Base-by-base conservation (phyloP, 768 basidiomycete genomes). In the Leccinellum albellum region DNA sequence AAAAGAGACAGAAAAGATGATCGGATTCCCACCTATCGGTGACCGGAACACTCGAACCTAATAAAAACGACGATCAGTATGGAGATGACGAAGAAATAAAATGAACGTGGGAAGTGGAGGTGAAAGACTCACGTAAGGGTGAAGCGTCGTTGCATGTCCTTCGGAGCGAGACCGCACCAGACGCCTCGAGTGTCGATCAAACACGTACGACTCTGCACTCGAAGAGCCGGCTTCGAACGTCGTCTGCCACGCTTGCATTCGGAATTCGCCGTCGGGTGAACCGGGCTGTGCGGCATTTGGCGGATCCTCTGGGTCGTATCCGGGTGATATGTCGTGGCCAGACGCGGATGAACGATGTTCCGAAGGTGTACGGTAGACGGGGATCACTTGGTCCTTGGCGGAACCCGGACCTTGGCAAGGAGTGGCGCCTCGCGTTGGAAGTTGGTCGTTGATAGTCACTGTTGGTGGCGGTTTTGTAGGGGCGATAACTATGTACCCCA, bases 401-500 rank as follows among this genome's bases (percentile, higher is more conserved):
- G 60, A 66, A 32, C 17, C 33, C 4, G 70, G 29, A n/a, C 56
- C 62, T 32, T 50, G 58, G 29, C 57, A 50, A 47, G 21, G 21
- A 7, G 53, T 23, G 24, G 4, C 4, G 17, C 15, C 53, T 20
- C 59, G 59, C 8, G 48, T 7, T 8, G 40, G 10, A 10, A 3
- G 45, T 24, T 46, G 23, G 45, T 46, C 24, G 63, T 71, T 47
- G 62, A 70, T 3, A 9, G 68, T 58, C 17, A 60, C 58, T n/a
- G 64, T 53, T 10, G 59, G 61, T 29, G 72, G 69, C 8, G 62
- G 61, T 63, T 75, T 78, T 51, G 57, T 61, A 47, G 66, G 56
- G 17, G 73, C 59, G 50, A 79, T 33, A 14, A 67, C 24, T 23
- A 79, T 78, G 73, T 88, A 87, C 2, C 86, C 88, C 6, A 79